Conservation (phyloP, 2,329 filamentous ascomycete genomes). For the Aulographum hederae region DNA sequence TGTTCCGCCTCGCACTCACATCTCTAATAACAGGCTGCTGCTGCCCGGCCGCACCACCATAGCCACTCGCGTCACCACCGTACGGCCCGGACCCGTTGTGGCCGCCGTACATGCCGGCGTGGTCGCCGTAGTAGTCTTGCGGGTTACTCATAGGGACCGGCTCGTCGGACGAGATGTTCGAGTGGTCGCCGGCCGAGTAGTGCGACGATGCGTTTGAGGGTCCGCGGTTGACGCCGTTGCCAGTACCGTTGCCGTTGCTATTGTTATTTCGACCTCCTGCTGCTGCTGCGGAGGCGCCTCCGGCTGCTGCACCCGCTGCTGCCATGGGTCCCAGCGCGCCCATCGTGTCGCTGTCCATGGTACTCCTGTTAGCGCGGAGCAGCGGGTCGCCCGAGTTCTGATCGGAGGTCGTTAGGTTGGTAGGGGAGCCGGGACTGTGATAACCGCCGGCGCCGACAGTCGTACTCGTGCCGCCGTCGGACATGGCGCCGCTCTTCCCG, state of each 20-base stretch:
- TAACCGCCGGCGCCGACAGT: slow-evolving; percentile 36
- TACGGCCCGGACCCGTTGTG: slow-evolving; percentile 36
- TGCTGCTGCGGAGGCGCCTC: slow-evolving; percentile 7
- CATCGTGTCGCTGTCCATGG: slow-evolving; percentile 58
- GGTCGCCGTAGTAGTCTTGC: slow-evolving; percentile 34
- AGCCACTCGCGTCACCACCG: slow-evolving; percentile 26
- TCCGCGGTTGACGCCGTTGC: slow-evolving; percentile 63
- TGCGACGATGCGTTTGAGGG: slow-evolving; percentile 92
- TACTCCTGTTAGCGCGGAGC: slow-evolving; percentile 24
- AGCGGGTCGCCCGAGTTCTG: slow-evolving; percentile 51
- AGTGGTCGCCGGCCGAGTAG: slow-evolving; percentile 68
- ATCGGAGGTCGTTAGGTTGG: slow-evolving; percentile 46
- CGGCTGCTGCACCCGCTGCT: slow-evolving; percentile 40
- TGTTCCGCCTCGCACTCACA: slow-evolving; percentile 81
- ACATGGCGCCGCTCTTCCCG: slow-evolving; percentile 27
- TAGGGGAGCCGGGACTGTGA: slow-evolving; percentile 40
- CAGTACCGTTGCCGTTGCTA: no score
- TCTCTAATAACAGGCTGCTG: slow-evolving; percentile 75
- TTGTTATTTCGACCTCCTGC: no score
- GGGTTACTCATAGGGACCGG: slow-evolving; percentile 27
- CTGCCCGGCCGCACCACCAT: slow-evolving; percentile 33
- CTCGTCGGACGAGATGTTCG: slow-evolving; percentile 41
- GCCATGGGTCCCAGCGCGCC: slow-evolving; percentile 58
- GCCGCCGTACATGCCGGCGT: slow-evolving; percentile 36
- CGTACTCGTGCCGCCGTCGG: slow-evolving; percentile 54